phyloP scores from a whole-genome alignment of 345 rosid genomes.

The Litchi chinensis region DNA sequence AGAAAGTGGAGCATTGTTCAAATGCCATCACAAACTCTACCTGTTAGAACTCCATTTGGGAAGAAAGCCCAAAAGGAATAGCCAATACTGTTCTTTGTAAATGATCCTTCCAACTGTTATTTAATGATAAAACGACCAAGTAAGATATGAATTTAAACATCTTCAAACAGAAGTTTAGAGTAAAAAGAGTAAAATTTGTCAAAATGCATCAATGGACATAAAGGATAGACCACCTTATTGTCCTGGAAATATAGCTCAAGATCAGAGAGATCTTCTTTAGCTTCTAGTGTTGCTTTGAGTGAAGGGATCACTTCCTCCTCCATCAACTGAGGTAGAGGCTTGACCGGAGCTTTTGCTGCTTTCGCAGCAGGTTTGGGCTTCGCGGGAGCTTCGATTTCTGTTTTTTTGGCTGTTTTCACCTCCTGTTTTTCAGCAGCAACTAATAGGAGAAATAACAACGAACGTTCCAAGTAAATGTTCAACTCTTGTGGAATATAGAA shows the following conservation, averaged over 20 bases:
- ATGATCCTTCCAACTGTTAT: slow-evolving; percentile 81
- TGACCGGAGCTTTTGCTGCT: slow-evolving; percentile 64
- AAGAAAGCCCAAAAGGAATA: slow-evolving; percentile 94
- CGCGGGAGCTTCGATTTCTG: slow-evolving; percentile 43
- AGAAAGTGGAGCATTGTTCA: background rate
- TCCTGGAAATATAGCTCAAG: slow-evolving; percentile 70
- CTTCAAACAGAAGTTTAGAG: background rate
- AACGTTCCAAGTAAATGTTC: background rate
- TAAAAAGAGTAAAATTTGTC: background rate
- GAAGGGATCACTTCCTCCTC: slow-evolving; percentile 92
- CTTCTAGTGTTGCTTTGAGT: slow-evolving; percentile 59
- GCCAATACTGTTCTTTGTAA: slow-evolving; percentile 56
- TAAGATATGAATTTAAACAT: background rate
- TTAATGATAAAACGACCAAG: background rate
- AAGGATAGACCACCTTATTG: slow-evolving; percentile 52
- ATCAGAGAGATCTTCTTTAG: slow-evolving; percentile 66
- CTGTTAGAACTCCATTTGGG: slow-evolving; percentile 70
- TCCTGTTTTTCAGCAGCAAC: slow-evolving; percentile 56
- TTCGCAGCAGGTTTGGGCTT: slow-evolving; percentile 73
- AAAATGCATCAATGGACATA: background rate
- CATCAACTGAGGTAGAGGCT: slow-evolving; percentile 77
- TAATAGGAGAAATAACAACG: slow-evolving; percentile 10
- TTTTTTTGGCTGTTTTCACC: slow-evolving; percentile 42
- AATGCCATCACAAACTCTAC: slow-evolving; percentile 24
- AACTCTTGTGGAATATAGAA: background rate